phyloP scores from a whole-genome alignment of 2,329 filamentous ascomycete species.

The Exophiala phaeomuriformis region DNA sequence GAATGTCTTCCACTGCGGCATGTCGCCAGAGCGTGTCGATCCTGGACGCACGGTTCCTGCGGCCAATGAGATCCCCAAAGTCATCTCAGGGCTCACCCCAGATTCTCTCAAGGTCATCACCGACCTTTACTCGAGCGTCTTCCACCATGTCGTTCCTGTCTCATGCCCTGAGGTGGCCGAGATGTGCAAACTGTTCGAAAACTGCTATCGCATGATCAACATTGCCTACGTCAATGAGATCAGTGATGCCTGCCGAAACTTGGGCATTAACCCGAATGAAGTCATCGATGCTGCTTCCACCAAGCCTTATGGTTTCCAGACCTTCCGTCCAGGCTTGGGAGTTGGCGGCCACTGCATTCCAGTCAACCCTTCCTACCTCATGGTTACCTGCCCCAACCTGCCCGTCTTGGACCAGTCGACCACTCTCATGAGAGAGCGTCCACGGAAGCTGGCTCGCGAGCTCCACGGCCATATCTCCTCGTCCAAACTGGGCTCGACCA shows the following conservation, averaged over 20 bases:
- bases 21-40: constrained; percentile 22
- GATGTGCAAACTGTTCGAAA: constrained; percentile 23
- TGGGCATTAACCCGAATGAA: constrained; percentile 19
- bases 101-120: constrained; percentile 11
- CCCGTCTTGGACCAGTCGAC: constrained; percentile 15
- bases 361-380: constrained; percentile 21
- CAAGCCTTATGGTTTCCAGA: constrained; percentile 21
- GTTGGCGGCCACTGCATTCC: constrained; percentile 23
- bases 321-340: constrained; percentile 17
- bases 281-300: constrained; percentile 19
- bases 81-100: constrained; percentile 18
- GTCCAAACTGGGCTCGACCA: not conserved
- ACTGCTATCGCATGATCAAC: constrained; percentile 22
- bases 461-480: constrained; percentile 6
- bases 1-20: constrained; percentile 17
- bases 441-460: constrained; percentile 9
- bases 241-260: constrained; percentile 15
- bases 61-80: constrained; percentile 16
- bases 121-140: constrained; percentile 14
- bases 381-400: constrained; percentile 11
- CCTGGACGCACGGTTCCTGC: constrained; percentile 16
- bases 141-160: constrained; percentile 15
- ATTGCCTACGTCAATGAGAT: constrained; percentile 24
- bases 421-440: constrained; percentile 15
- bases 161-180: constrained; percentile 19